Percentiles rank a stretch among this genome's conserved stretches.
Conservation (phyloP, 2,329 filamentous ascomycete species). For the Apiospora pterosperma region DNA sequence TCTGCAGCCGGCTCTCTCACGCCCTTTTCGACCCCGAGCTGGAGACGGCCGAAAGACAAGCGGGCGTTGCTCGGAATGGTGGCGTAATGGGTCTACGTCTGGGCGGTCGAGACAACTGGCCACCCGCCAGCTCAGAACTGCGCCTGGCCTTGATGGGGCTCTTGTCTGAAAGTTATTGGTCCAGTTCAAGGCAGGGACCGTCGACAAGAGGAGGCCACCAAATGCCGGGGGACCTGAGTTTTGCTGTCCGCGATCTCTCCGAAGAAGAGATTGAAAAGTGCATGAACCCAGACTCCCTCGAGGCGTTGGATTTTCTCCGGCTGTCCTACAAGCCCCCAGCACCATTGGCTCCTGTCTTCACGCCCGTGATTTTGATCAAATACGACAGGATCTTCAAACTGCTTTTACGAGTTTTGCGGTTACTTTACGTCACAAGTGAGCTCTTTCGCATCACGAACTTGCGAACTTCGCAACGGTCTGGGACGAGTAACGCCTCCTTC, state of each 20-base stretch:
- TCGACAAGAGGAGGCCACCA: conserved; percentile 26
- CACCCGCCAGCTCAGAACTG: conserved; percentile 91
- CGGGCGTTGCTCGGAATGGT: conserved; percentile 66
- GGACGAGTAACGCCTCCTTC: conserved; percentile 39
- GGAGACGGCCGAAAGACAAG: conserved; percentile 70
- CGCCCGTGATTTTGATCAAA: conserved; percentile 64
- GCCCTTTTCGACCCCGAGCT: conserved; percentile 83
- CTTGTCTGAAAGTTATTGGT: conserved; percentile 67
- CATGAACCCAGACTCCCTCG: conserved; percentile 76
- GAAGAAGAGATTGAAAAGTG: conserved; percentile 77
- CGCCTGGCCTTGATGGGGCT: conserved; percentile 84
- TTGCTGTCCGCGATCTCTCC: conserved; percentile 78
- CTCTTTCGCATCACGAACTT: conserved; percentile 56
- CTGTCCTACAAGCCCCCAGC: conserved; percentile 78
- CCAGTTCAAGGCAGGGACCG: conserved; percentile 14
- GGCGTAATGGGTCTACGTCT: conserved; percentile 79
- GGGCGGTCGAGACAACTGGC: conserved; percentile 81
- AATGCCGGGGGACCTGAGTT: conserved; percentile 71
- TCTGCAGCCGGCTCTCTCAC: conserved; percentile 74
- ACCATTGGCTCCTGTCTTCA: conserved; percentile 71
- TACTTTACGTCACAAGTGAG: conserved; percentile 71
- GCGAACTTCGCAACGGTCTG: conserved; percentile 29
- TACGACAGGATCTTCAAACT: conserved; percentile 86
- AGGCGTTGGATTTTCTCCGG: conserved; percentile 89
- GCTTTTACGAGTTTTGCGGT: conserved; percentile 71